A percentile compares a stretch with the other conserved stretches of the same genome.
phyloP scores from a whole-genome alignment of 83 land plant genomes.

The Diphasiastrum complanatum region DNA sequence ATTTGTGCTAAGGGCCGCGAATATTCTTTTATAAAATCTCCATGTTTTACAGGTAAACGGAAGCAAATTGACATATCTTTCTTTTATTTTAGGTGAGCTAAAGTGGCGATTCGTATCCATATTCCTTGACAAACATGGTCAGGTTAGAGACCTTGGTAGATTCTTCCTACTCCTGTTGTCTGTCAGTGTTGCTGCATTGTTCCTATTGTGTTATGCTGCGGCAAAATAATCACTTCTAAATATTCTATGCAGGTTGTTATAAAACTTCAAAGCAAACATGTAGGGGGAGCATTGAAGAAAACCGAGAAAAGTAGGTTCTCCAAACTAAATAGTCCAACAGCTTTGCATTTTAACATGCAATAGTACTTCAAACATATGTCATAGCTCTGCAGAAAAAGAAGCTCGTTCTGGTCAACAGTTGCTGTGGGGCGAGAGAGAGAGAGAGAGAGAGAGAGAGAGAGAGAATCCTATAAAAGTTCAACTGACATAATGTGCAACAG shows the following conservation, averaged over 20 bases:
- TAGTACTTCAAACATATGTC: background rate
- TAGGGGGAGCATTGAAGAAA: slow-evolving; percentile 82
- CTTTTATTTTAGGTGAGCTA: background rate
- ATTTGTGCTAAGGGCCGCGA: no score
- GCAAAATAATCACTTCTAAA: background rate
- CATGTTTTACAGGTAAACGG: no score
- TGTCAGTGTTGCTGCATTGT: no score
- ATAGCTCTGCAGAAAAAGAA: no score
- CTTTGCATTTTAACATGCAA: background rate
- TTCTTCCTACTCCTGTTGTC: no score
- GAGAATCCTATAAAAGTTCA: no score
- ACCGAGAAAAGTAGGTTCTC: slow-evolving; percentile 75
- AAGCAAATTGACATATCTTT: background rate
- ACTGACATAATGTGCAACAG: slow-evolving; percentile 31
- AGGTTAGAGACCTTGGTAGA: no score
- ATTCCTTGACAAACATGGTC: slow-evolving; percentile 2
- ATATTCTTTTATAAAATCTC: no score
- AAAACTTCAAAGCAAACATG: slow-evolving; percentile 67
- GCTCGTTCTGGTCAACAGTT: no score
- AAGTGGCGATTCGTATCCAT: background rate
- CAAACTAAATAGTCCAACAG: slow-evolving; percentile 7
- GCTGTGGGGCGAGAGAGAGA: no score
- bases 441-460: no score
- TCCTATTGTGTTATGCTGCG: no score
- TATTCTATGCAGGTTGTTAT: slow-evolving; percentile 32